Evolutionary conservation across 805 yeast species (phyloP).

Genomic region (Yamadazyma scolyti): DNA sequence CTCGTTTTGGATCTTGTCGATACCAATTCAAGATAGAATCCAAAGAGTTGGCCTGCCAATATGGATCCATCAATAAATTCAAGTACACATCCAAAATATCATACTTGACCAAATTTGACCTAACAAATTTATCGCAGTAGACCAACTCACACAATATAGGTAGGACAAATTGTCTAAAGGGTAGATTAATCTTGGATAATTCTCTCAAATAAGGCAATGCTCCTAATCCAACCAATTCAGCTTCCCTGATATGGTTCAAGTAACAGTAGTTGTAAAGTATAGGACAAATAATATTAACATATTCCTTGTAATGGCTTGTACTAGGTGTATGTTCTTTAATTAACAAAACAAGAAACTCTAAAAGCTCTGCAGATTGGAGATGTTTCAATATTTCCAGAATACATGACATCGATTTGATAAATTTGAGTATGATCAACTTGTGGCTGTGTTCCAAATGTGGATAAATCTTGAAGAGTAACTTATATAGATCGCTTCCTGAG

Average conservation of each 20-base stretch:
- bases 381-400: slow-evolving; percentile 28
- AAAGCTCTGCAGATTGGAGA: slow-evolving; percentile 36
- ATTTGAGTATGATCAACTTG: slow-evolving; percentile 40
- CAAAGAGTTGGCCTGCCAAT: slow-evolving; percentile 56
- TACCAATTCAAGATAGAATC: slow-evolving; percentile 46
- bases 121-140: slow-evolving; percentile 38
- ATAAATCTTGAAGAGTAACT: slow-evolving; percentile 37
- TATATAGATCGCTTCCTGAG: slow-evolving; percentile 36
- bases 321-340: slow-evolving; percentile 25
- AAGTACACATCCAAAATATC: slow-evolving; percentile 38
- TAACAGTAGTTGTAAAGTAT: slow-evolving; percentile 50
- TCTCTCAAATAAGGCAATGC: slow-evolving; percentile 42
- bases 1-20: slow-evolving; percentile 22
- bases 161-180: slow-evolving; percentile 48
- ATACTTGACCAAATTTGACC: slow-evolving; percentile 31
- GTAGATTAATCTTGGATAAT: slow-evolving; percentile 36
- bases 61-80: slow-evolving; percentile 43
- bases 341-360: slow-evolving; percentile 39
- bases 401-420: slow-evolving; percentile 40
- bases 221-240: slow-evolving; percentile 44
- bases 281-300: slow-evolving; percentile 44
- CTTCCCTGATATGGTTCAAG: slow-evolving; percentile 41
- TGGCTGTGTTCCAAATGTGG: slow-evolving; percentile 26
- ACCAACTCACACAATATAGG: slow-evolving; percentile 54
- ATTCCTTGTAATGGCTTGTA: slow-evolving; percentile 30